Percentiles rank a stretch among this genome's conserved stretches.
Evolutionary conservation across 2,329 filamentous ascomycete genomes (phyloP).

Genomic region (Monascus ruber): DNA sequence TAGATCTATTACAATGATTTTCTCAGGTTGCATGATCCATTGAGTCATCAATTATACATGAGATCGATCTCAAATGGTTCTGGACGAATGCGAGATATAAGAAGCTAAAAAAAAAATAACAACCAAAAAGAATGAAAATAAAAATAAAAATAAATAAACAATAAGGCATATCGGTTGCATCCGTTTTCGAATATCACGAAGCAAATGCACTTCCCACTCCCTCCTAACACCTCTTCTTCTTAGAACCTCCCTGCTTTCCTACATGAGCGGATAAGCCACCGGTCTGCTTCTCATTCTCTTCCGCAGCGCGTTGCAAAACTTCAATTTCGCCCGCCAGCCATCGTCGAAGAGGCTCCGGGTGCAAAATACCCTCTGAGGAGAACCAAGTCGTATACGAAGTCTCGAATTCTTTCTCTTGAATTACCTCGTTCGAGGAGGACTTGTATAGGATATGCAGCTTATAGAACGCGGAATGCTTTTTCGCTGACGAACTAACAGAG

Average conservation of each 20-base stretch:
- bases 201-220: no score
- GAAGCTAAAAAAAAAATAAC: no score
- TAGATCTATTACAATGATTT: no score
- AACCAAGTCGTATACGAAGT: constrained; percentile 53
- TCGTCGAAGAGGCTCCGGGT: constrained; percentile 49
- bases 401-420: constrained; percentile 39
- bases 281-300: constrained; percentile 23
- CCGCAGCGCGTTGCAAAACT: constrained; percentile 40
- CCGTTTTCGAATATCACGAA: no score
- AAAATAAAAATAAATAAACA: no score
- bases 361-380: constrained; percentile 44
- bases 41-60: no score
- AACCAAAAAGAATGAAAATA: no score
- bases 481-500: constrained; percentile 57
- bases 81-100: no score
- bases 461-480: constrained; percentile 76
- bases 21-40: no score
- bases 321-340: constrained; percentile 51
- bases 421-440: constrained; percentile 26
- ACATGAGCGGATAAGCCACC: constrained; percentile 12
- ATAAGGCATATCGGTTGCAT: no score
- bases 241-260: constrained; percentile 4
- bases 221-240: constrained; percentile 4
- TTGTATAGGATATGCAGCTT: constrained; percentile 51
- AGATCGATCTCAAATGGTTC: no score